Percentiles rank a stretch among this genome's conserved stretches.
Conservation (phyloP, 345 rosid genomes). For the Acer saccharum region DNA sequence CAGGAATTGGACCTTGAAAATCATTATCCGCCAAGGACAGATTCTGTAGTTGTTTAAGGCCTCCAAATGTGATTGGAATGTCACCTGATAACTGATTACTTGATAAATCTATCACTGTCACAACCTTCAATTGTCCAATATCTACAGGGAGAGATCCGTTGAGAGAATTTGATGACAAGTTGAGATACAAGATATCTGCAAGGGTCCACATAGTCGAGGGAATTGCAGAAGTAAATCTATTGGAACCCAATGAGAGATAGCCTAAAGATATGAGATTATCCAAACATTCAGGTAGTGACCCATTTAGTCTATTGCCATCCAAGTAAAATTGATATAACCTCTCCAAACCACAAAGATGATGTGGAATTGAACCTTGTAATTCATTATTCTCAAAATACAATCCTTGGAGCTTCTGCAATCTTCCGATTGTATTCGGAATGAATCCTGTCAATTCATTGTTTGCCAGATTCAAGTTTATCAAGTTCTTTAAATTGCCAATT, state of each 20-base stretch:
- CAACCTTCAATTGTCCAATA: conserved; percentile 24
- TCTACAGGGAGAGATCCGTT: conserved; percentile 8
- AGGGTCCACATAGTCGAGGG: conserved; percentile 24
- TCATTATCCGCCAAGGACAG: conserved; percentile 18
- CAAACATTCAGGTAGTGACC: conserved; percentile 8
- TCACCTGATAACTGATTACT: conserved; percentile 14
- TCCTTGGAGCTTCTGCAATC: conserved; percentile 5
- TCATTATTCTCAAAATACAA: neutral
- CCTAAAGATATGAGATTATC: conserved; percentile 8
- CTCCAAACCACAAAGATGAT: conserved; percentile 13
- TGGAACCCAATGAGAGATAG: neutral
- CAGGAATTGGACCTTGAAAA: conserved; percentile 25
- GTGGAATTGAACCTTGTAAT: conserved; percentile 4
- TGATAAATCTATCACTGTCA: conserved; percentile 19
- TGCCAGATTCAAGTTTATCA: neutral
- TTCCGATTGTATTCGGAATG: conserved; percentile 19
- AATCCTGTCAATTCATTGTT: conserved; percentile 6
- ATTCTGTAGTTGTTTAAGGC: neutral
- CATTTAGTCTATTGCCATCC: neutral
- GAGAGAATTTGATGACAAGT: conserved; percentile 26
- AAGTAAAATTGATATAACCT: no score
- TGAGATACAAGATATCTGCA: conserved; percentile 2
- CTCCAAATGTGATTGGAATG: conserved; percentile 13
- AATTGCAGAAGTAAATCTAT: conserved; percentile 13
- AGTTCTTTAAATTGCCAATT: conserved; percentile 14